Base-by-base conservation (phyloP, 257 asterid genomes). In the Nicotiana undulata region DNA sequence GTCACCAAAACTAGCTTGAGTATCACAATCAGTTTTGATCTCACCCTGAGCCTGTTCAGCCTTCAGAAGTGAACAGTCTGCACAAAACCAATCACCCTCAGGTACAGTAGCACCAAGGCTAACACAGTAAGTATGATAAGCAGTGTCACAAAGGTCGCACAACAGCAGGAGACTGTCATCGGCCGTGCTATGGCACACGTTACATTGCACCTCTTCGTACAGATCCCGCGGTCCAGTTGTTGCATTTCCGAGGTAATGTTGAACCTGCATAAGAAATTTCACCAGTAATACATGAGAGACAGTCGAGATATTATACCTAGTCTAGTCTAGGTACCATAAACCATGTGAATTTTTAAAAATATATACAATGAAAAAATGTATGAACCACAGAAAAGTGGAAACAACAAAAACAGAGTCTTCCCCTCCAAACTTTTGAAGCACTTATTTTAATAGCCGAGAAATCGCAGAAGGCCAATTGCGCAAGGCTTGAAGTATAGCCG, bases 51-150 rank as follows among this genome's bases (percentile, higher is more conserved):
- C 63, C 56, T 86, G 92, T 82, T 92, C 97, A 65, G 85, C 88
- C 87, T 80, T 91, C 79, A 92, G 59, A 83, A 92, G 86, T 12
- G 89, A 75, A 76, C 97, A 92, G 76, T 92, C 97, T 52, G 75
- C 86, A 85, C 97, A 92, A 89, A 88, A 92, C 97, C 97, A 92
- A 82, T 92, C 97, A 70, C 92, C 96, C 76, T 91, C 97, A 1
- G 97, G 97, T 86, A 91, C 89, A 59, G 90, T 86, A 24, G 76
- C 82, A 74, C 93, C 94, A 15, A 91, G 91, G 80, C 94, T 94
- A 86, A 88, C 90, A 56, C 96, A 92, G 74, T 89, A 88, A 49
- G 94, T 91, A 87, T 91, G 97, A 84, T 90, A 81, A 68, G 91
- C 90, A 81, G 86, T 82, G 81, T 92, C 97, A 59, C 97, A 92